Conservation (phyloP, 1,284 basidiomycete genomes). For the Malassezia japonica region DNA sequence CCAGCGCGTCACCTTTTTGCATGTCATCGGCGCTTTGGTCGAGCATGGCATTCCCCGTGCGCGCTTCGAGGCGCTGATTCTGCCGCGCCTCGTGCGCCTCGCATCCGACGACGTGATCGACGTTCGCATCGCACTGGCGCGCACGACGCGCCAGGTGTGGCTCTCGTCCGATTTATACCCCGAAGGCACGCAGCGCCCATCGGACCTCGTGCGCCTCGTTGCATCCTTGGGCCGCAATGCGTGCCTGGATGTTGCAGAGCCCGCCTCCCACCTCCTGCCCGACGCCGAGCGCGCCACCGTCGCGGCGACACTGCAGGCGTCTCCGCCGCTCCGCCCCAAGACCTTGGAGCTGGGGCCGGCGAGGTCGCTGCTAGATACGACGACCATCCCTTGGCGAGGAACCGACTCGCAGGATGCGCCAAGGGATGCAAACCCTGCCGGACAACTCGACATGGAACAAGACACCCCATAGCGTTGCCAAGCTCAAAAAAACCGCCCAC, state of each 20-base stretch:
- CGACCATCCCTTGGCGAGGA: conserved; percentile 9
- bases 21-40: conserved; percentile 30
- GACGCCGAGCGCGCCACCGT: conserved; percentile 13
- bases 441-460: conserved; percentile 22
- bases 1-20: conserved; percentile 36
- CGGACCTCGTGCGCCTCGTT: conserved; percentile 29
- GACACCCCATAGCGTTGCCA: conserved; percentile 2
- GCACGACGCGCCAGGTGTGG: conserved; percentile 57
- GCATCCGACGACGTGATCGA: conserved; percentile 67
- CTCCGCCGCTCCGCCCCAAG: conserved; percentile 3
- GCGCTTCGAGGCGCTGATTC: conserved; percentile 57
- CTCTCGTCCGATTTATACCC: conserved; percentile 36
- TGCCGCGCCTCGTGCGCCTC: conserved; percentile 57
- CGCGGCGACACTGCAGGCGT: not conserved
- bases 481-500: no score
- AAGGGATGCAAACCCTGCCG: not conserved
- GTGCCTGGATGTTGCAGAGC: conserved; percentile 32
- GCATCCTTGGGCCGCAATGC: conserved; percentile 24
- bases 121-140: conserved; percentile 73
- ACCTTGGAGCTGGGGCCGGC: conserved; percentile 40
- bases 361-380: conserved; percentile 16
- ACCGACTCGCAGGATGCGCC: not conserved
- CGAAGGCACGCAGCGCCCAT: conserved; percentile 10
- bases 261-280: conserved; percentile 22
- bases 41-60: conserved; percentile 22